These are phyloP conservation scores for Saccharomyces uvarum DNA, from an alignment of 1,139 yeast species.

Conservation along the genomic window DNA sequence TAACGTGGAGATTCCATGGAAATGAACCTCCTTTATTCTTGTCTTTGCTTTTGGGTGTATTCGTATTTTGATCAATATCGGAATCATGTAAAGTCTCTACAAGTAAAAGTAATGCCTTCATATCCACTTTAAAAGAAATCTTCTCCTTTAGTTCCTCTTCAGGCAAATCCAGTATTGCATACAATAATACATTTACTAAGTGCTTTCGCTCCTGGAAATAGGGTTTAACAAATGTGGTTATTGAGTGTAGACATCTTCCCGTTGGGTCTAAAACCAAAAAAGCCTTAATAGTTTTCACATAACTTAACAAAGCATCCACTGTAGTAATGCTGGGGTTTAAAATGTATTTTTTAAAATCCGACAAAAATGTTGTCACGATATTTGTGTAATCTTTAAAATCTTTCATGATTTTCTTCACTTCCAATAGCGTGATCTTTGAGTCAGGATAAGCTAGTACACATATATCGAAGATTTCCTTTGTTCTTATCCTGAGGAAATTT, in stretches of 20 bases:
- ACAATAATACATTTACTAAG: conserved; percentile 59
- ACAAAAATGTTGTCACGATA: conserved; percentile 43
- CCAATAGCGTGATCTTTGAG: conserved; percentile 54
- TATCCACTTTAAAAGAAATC: conserved; percentile 31
- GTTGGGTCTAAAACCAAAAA: conserved; percentile 78
- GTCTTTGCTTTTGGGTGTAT: neutral
- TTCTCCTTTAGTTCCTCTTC: conserved; percentile 20
- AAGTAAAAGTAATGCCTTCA: neutral
- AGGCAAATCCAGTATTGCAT: conserved; percentile 54
- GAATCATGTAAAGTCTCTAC: conserved; percentile 7
- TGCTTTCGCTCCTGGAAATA: conserved; percentile 66
- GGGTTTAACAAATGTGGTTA: conserved; percentile 21
- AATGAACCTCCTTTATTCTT: neutral
- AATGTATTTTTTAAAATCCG: conserved; percentile 43
- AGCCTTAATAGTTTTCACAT: conserved; percentile 64
- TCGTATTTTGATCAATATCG: conserved; percentile 7
- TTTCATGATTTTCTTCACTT: conserved; percentile 44
- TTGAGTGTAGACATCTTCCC: conserved; percentile 43
- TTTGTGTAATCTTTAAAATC: conserved; percentile 20
- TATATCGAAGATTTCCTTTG: conserved; percentile 57
- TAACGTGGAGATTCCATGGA: neutral
- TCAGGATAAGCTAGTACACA: conserved; percentile 48
- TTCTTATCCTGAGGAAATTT: conserved; percentile 39
- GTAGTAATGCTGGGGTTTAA: conserved; percentile 84
- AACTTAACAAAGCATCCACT: conserved; percentile 58